Evolutionary conservation across 2,329 filamentous ascomycete genomes (phyloP).

Genomic region (Scopulariopsis brevicaulis): DNA sequence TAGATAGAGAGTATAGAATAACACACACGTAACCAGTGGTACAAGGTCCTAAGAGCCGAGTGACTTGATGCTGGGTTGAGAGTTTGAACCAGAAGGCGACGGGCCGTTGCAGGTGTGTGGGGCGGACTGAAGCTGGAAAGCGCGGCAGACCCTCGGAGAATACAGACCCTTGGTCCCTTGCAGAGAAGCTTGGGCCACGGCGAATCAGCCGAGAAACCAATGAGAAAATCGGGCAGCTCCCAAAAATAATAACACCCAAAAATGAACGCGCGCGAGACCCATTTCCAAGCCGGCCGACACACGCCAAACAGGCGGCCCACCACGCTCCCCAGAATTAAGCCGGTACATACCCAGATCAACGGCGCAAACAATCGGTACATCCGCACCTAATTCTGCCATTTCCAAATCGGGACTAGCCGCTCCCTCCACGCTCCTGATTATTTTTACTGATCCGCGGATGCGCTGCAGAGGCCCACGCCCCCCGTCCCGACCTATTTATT

Average conservation of each 20-base stretch:
- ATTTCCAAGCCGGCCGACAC: neutral
- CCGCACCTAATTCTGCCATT: conserved; percentile 7
- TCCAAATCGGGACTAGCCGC: conserved; percentile 12
- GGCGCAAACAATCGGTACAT: conserved; percentile 9
- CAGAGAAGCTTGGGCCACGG: neutral
- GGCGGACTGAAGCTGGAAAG: neutral
- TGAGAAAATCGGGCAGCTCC: conserved; percentile 5
- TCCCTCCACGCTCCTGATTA: conserved; percentile 7
- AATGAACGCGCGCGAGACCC: neutral
- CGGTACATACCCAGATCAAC: conserved; percentile 6
- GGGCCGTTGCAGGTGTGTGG: neutral
- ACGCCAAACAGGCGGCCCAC: neutral
- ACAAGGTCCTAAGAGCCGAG: neutral
- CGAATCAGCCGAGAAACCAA: conserved; percentile 3
- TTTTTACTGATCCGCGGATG: neutral
- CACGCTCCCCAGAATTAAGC: neutral
- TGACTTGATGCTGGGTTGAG: neutral
- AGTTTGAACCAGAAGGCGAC: neutral
- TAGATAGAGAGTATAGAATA: neutral
- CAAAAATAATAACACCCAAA: neutral
- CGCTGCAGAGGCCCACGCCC: conserved; percentile 5
- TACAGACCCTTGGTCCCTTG: neutral
- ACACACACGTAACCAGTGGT: neutral
- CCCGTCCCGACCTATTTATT: conserved; percentile 9
- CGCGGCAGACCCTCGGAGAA: neutral